Evolutionary conservation across 2,329 filamentous ascomycete species (phyloP).

Genomic region (Endoconidiophora laricicola): DNA sequence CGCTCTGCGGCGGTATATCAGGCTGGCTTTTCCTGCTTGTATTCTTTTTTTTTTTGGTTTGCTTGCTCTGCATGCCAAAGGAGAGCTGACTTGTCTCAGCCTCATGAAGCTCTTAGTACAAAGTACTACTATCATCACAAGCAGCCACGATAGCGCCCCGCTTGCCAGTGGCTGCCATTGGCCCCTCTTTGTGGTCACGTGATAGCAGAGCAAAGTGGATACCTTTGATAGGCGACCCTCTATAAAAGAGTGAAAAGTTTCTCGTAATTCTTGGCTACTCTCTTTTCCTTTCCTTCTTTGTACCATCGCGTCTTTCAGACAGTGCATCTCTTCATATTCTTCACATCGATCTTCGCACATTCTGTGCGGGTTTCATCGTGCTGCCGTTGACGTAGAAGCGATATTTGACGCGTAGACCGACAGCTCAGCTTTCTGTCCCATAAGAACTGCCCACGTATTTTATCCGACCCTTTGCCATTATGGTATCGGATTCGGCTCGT

Average conservation of each 20-base stretch:
- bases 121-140: neutral
- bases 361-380: conserved; percentile 46
- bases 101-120: neutral
- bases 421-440: conserved; percentile 26
- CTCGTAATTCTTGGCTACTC: conserved; percentile 9
- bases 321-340: conserved; percentile 59
- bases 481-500: conserved; percentile 17
- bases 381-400: conserved; percentile 46
- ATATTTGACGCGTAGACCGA: conserved; percentile 25
- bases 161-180: neutral
- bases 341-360: conserved; percentile 43
- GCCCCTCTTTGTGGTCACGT: conserved; percentile 8
- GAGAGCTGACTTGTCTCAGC: neutral
- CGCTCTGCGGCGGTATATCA: too few relatives aligned
- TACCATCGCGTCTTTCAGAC: conserved; percentile 65
- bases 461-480: conserved; percentile 13
- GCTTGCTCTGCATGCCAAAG: neutral
- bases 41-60: neutral
- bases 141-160: too few relatives aligned
- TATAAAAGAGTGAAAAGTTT: conserved; percentile 13
- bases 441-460: conserved; percentile 40
- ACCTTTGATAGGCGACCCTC: conserved; percentile 1
- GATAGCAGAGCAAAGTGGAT: neutral
- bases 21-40: too few relatives aligned
- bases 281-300: conserved; percentile 26